phyloP scores from a whole-genome alignment of 805 yeast species.

The Metahyphopichia silvanorum region DNA sequence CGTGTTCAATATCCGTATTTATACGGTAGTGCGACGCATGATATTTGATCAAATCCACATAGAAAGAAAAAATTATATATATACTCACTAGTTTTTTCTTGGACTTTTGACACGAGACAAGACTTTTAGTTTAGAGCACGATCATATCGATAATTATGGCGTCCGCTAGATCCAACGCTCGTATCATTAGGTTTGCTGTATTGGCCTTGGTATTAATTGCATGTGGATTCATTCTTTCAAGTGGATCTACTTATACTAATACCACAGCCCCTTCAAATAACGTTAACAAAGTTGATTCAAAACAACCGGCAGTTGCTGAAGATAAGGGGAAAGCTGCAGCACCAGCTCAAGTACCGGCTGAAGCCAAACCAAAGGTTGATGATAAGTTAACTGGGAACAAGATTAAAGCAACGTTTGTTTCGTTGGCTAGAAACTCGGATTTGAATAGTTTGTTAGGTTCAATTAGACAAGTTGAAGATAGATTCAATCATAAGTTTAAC shows the following conservation, averaged over 20 bases:
- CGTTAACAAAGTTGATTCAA: no score
- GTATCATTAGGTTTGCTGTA: conserved; percentile 33
- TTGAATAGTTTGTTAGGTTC: conserved; percentile 58
- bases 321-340: conserved; percentile 2
- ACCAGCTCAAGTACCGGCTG: conserved; percentile 2
- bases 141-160: conserved; percentile 14
- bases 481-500: conserved; percentile 75
- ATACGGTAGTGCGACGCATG: no score
- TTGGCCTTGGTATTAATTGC: conserved; percentile 33
- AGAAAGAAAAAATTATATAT: no score
- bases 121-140: no score
- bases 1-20: no score
- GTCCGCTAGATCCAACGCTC: conserved; percentile 34
- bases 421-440: conserved; percentile 77
- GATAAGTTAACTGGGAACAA: not conserved
- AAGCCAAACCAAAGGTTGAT: conserved; percentile 4
- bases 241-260: conserved; percentile 27
- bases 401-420: conserved; percentile 59
- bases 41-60: no score
- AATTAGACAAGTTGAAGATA: conserved; percentile 78
- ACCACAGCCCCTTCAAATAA: not conserved
- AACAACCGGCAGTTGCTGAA: conserved; percentile 2
- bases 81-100: no score
- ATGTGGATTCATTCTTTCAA: conserved; percentile 35
- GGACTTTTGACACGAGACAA: no score